Percentiles rank a stretch among this genome's conserved stretches.
Evolutionary conservation across 1,139 yeast species (phyloP).

Genomic region (Candida frijolesensis): DNA sequence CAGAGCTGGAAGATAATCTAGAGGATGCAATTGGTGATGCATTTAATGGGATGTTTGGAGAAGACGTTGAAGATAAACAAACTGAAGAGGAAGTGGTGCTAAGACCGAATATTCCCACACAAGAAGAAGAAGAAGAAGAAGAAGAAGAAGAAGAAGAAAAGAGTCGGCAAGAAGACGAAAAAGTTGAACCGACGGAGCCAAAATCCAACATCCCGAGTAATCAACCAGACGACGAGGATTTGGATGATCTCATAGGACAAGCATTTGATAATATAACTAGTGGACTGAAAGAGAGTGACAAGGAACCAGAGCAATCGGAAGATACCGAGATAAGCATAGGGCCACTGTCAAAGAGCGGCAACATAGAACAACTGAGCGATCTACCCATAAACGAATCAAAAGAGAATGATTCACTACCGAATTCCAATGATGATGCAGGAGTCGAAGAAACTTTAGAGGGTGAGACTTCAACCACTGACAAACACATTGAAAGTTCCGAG

Average conservation of each 20-base stretch:
- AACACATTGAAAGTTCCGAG: no score
- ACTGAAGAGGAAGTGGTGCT: not conserved
- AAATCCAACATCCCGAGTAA: not conserved
- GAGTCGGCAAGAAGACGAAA: not conserved
- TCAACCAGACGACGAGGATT: conserved; percentile 12
- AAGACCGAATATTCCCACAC: not conserved
- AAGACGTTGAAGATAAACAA: not conserved
- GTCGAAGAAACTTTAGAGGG: no score
- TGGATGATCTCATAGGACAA: conserved; percentile 27
- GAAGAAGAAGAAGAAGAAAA: not conserved
- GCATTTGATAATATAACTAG: conserved; percentile 19
- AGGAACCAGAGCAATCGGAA: not conserved
- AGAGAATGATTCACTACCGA: no score
- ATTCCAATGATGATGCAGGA: no score
- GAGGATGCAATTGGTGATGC: conserved; percentile 25
- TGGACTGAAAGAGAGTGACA: not conserved
- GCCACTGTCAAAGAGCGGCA: not conserved
- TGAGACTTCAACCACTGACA: no score
- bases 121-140: not conserved
- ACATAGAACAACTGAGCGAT: not conserved
- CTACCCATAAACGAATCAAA: not conserved
- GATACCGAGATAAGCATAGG: not conserved
- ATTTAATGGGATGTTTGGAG: conserved; percentile 3
- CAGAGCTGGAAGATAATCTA: conserved; percentile 13
- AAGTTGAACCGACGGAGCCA: not conserved